phyloP scores from a whole-genome alignment of 371 early-diverging fungal species.

The Rhizopus stolonifer region DNA sequence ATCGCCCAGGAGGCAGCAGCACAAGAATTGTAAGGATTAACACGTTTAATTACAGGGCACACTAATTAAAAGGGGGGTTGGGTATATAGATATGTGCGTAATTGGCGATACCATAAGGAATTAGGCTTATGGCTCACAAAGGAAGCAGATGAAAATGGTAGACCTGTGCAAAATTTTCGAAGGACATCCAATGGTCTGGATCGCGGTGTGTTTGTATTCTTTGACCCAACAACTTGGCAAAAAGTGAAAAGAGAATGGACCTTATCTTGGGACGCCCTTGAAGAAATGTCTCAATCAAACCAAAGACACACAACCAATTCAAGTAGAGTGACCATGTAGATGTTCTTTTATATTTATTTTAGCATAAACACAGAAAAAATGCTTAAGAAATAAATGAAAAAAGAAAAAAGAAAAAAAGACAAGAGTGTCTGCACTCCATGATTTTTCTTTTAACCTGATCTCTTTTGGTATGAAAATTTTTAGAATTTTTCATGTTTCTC shows the following conservation, averaged over 20 bases:
- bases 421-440: too few relatives aligned
- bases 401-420: too few relatives aligned
- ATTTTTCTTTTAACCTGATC: too few relatives aligned
- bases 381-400: too few relatives aligned
- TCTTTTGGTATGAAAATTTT: too few relatives aligned
- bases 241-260: constrained; percentile 81
- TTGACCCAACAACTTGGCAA: constrained; percentile 82
- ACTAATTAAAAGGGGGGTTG: constrained; percentile 1
- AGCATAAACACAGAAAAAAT: too few relatives aligned
- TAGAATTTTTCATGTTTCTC: too few relatives aligned
- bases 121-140: constrained; percentile 83
- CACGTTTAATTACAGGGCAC: too few relatives aligned
- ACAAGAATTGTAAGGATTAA: constrained; percentile 69
- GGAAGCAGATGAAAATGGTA: constrained; percentile 44
- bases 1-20: constrained; percentile 91
- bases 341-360: too few relatives aligned
- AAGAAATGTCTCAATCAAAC: constrained; percentile 62
- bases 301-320: not conserved
- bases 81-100: constrained; percentile 61
- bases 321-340: not conserved
- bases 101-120: constrained; percentile 93
- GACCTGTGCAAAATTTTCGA: constrained; percentile 31
- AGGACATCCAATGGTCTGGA: constrained; percentile 62
- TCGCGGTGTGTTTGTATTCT: constrained; percentile 80
- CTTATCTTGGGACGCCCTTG: constrained; percentile 78